Conservation (phyloP, 2,329 filamentous ascomycete species). For the Ophiostoma populinum region DNA sequence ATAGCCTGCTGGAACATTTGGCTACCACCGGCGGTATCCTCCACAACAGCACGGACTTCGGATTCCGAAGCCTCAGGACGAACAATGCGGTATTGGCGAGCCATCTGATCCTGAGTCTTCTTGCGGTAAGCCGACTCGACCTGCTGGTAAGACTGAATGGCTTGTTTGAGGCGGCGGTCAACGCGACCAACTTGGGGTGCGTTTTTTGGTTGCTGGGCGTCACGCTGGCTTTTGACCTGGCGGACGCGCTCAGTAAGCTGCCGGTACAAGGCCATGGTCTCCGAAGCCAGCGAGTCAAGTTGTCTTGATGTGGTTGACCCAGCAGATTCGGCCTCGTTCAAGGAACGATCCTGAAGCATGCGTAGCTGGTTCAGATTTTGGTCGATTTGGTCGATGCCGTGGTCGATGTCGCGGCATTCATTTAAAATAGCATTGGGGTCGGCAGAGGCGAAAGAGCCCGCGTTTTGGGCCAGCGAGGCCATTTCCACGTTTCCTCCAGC, state of each 20-base stretch:
- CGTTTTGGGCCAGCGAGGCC: conserved; percentile 42
- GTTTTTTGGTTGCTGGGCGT: conserved; percentile 57
- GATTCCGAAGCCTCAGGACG: conserved; percentile 61
- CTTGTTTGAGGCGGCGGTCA: conserved; percentile 61
- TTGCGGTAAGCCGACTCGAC: conserved; percentile 67
- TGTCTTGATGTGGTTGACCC: conserved; percentile 48
- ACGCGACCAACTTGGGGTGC: conserved; percentile 65
- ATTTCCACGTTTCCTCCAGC: conserved; percentile 47
- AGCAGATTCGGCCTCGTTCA: conserved; percentile 56
- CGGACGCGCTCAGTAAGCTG: conserved; percentile 64
- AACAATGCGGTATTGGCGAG: conserved; percentile 80
- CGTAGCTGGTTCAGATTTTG: conserved; percentile 54
- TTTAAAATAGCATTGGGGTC: conserved; percentile 69
- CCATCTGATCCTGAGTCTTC: conserved; percentile 67
- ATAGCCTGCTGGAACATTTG: conserved; percentile 83
- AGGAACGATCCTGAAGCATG: conserved; percentile 50
- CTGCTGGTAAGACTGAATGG: conserved; percentile 67
- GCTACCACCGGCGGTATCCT: conserved; percentile 49
- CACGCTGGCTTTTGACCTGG: conserved; percentile 58
- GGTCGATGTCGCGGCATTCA: conserved; percentile 66
- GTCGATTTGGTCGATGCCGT: conserved; percentile 59
- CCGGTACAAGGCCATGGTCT: conserved; percentile 73
- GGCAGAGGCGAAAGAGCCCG: conserved; percentile 23
- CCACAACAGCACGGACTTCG: conserved; percentile 62
- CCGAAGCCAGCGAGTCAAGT: conserved; percentile 55